Evolutionary conservation across 176 grass and related monocot species (phyloP), one percentile per base, ranked within the genome.

Genomic region (Tuctoria greenei): DNA sequence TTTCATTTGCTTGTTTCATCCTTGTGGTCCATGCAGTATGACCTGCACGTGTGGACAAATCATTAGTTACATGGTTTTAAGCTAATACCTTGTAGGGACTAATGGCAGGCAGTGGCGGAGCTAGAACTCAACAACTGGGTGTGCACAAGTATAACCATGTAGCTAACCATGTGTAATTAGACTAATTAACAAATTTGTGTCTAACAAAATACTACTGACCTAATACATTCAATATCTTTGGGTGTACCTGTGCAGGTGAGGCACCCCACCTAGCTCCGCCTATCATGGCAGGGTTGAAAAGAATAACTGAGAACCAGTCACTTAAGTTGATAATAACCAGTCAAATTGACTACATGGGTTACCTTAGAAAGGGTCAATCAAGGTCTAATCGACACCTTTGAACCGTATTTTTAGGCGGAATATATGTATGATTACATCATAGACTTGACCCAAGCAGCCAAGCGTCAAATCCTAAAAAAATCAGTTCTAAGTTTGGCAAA

Each of bases 1-100:
- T 51, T 24, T 66, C 64, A 86, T 81, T 20, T 44, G 18, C 35
- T 82, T n/a, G 34, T 15, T 73, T 43, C 72, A 42, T 62, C 5
- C 13, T 50, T 67, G 37, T 4, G 13, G 6, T 61, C 41, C 43
- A 62, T 61, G 43, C 43, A 24, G 36, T 34, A 34, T 20, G 8
- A 31, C 7, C 67, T 31, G 31, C 31, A 11, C 8, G 25, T 2
- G 10, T 35, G 64, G 71, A 42, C 50, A 4, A 24, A 61, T 70
- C 7, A 20, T 67, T 35, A 61, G 55, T 61, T 57, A 31, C 18
- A 72, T 78, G 35, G 18, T 8, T 25, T 46, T 51, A 68, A 13
- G 5, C 41, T 60, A 18, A 26, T 18, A 18, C 11, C 13, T 56
- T 72, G n/a, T 56, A 23, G 20, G 35, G 20, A 21, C 55, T 28